Base-by-base conservation (phyloP, 1,139 yeast genomes). In the Barnettozyma hawaiiensis region DNA sequence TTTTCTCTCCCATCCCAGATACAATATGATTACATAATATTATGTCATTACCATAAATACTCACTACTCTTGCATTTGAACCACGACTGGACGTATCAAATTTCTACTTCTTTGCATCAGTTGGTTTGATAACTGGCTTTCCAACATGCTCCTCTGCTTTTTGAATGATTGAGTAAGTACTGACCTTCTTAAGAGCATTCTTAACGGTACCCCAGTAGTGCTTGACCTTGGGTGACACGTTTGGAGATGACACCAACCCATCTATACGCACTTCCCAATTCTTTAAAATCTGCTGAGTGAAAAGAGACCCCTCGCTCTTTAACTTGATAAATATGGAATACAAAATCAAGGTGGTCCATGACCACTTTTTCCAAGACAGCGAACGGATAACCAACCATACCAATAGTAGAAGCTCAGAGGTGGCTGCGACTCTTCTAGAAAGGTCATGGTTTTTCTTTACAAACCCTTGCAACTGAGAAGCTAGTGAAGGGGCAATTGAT, bases 241-340 rank as follows among this genome's bases (percentile, higher is more conserved):
- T 60, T 36, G 84, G 74, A 44, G 76, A 72, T 52, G 73, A 67
- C 41, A 84, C 71, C 20, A 77, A 50, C 15, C 81, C 79, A 61
- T 89, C 97, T 46, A 82, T 59, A 52, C 81, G 73, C 39, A 84
- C 80, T 63, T 85, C 95, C 66, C 85, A 69, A 38, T 73, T 68
- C 64, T 83, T 80, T 59, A 89, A 71, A 38, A 78, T 81, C 51
- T 77, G 71, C 65, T 87, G 80, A 47, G 89, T 83, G 66, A 80
- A 81, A 35, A 78, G 70, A 8, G 94, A 83, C 55, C 78, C 81
- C 60, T 86, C 95, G 60, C 71, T 85, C 63, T 96, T 77, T 48
- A 84, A 66, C 65, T 85, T 85, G 62, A 87, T 71, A 65, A 90
- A 90, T 18, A 78, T 48, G 24, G 76, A 59, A 64, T 83, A 87